Conservation (phyloP, 1,139 yeast genomes). For the Starmera stellimalicola region DNA sequence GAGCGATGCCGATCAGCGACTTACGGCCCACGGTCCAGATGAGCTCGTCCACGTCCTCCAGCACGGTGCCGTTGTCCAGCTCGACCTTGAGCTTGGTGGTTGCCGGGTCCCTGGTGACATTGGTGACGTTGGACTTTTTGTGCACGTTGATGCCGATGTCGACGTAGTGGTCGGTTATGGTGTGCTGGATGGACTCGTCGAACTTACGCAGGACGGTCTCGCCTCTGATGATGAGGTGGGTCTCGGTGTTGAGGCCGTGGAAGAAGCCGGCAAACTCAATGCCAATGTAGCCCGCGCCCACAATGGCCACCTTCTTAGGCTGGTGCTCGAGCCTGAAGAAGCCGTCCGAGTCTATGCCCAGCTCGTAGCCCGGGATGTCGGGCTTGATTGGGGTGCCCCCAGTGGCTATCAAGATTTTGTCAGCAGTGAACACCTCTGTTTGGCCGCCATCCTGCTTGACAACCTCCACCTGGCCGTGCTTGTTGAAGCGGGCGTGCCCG, state of each 20-base stretch:
- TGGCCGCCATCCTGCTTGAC: slow-evolving; percentile 44
- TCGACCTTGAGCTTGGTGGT: slow-evolving; percentile 54
- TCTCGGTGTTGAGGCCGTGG: slow-evolving; percentile 79
- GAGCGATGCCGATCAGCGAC: slow-evolving; percentile 63
- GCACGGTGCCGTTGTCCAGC: slow-evolving; percentile 40
- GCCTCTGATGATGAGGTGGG: slow-evolving; percentile 83
- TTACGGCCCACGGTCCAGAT: slow-evolving; percentile 94
- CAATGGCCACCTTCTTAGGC: slow-evolving; percentile 88
- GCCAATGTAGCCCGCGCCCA: slow-evolving; percentile 98
- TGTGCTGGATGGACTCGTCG: slow-evolving; percentile 71
- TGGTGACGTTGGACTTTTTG: slow-evolving; percentile 49
- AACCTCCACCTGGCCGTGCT: slow-evolving; percentile 74
- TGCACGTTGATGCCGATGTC: slow-evolving; percentile 76
- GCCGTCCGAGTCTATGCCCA: slow-evolving; percentile 86
- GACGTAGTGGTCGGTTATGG: slow-evolving; percentile 70
- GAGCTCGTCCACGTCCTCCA: slow-evolving; percentile 64
- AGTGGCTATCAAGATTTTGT: slow-evolving; percentile 78
- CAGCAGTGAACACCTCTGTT: slow-evolving; percentile 61
- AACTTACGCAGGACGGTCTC: slow-evolving; percentile 82
- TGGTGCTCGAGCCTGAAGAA: slow-evolving; percentile 73
- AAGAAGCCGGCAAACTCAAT: slow-evolving; percentile 93
- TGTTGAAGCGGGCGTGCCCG: slow-evolving; percentile 79
- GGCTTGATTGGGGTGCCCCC: slow-evolving; percentile 86
- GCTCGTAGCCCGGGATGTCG: slow-evolving; percentile 67
- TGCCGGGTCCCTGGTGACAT: slow-evolving; percentile 44